Base-by-base conservation (phyloP, 352 stramenopile genomes). In the Phytopythium kandeliae region DNA sequence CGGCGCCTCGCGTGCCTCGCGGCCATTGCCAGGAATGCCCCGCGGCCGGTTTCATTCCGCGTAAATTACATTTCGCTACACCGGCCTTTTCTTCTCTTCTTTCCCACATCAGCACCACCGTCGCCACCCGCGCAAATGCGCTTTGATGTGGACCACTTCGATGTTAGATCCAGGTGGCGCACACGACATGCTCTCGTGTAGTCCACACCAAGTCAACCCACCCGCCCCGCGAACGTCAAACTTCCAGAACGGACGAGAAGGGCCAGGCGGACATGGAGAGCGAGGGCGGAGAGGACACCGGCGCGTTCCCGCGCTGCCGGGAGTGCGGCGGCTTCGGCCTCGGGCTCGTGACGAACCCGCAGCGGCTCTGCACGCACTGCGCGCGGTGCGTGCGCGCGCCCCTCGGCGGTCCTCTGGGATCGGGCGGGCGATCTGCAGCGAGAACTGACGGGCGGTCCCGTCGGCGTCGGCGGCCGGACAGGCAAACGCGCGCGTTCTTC, bases 291-390 rank as follows among this genome's bases (percentile, higher is more conserved):
- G 28, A 36, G 15, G 53, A 54, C 22, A 35, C 45, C 33, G 21
- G 25, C 2, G 67, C 80, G n/a, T 64, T 82, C 54, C 71, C 76
- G 21, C 71, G 71, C 51, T 93, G 83, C 62, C 58, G 68, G 7
- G 58, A 84, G 56, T 94, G 84, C 55, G 78, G 75, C 21, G 84
- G 78, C 38, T 83, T 69, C 52, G 84, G 78, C 12, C 52, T 89
- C 17, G 84, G 72, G 1, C 64, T 94, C 22, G 70, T 90, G 4
- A 80, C 69, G 15, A 91, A 91, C 57, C 64, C 81, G 11, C 71
- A 91, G 57, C 70, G 71, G 37, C 55, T 94, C 37, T 94, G 83
- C 42, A 57, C 60, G 22, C 80, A 94, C 65, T 93, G 83, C 44
- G 57, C 82, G n/a, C 63, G 76, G 76, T 87, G 57, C 19, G 55